Base-by-base conservation (phyloP, 768 basidiomycete species). In the Amanita thiersii region DNA sequence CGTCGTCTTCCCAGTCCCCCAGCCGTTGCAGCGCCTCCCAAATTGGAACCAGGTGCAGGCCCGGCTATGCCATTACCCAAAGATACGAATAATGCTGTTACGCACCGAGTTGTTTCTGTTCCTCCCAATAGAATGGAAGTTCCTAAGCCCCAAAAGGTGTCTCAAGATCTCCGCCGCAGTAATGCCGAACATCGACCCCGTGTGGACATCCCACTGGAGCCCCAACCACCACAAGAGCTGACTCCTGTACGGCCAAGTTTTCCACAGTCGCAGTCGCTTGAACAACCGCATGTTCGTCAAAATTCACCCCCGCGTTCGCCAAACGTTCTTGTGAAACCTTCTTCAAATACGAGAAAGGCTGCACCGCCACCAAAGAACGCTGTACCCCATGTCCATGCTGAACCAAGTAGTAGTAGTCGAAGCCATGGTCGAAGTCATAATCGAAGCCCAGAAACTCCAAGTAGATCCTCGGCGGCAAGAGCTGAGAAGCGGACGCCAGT, bases 111-210 rank as follows among this genome's bases (percentile, higher is more conserved):
- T n/a, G n/a, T n/a, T n/a, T n/a, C n/a, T n/a, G n/a, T n/a, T n/a
- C n/a, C n/a, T n/a, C n/a, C n/a, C n/a, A n/a, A n/a, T n/a, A n/a
- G n/a, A n/a, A n/a, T n/a, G n/a, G n/a, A n/a, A n/a, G n/a, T n/a
- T n/a, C n/a, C n/a, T n/a, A n/a, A n/a, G 9, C 6, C 18, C 19
- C 28, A 15, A 4, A 18, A 9, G 12, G n/a, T 26, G 8, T 26
- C 42, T 11, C 34, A 37, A 18, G 42, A 37, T 35, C 42, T 43
- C 25, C 34, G 25, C 15, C 42, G 34, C 26, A 37, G 25, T 35
- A 43, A 37, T 18, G 42, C 42, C 10, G 34, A 19, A 8, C 7
- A 12, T n/a, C 34, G 42, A 21, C 19, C 42, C 14, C 33, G 42
- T 35, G 18, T 7, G 25, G 11, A 37, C 17, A 18, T 33, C 25